Conservation (phyloP, 805 yeast genomes). For the Pichia insulana region DNA sequence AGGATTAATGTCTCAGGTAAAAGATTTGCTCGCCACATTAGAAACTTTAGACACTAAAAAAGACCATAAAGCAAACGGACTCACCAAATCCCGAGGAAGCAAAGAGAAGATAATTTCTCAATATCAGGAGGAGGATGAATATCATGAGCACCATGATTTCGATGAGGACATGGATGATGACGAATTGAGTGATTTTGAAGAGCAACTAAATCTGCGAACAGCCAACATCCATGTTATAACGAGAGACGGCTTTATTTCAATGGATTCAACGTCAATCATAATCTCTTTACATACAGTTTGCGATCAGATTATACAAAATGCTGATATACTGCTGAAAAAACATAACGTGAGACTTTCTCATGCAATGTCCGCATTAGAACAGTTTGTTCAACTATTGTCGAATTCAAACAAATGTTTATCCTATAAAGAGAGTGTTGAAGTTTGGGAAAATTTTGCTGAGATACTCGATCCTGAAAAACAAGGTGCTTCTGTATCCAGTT, state of each 20-base stretch:
- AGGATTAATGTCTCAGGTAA: conserved; percentile 54
- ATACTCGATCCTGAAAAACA: conserved; percentile 17
- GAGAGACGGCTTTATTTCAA: too few species aligned
- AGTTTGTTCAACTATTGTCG: too few species aligned
- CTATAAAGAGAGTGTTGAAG: conserved; percentile 18
- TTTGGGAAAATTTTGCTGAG: conserved; percentile 22
- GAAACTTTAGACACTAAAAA: conserved; percentile 19
- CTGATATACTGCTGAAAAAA: too few species aligned
- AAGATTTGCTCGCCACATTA: conserved; percentile 18
- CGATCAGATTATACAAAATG: too few species aligned
- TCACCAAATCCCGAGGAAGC: too few species aligned
- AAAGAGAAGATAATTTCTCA: conserved; percentile 14
- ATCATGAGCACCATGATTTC: conserved; percentile 18
- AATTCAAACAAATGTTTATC: too few species aligned
- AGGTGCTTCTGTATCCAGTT: conserved; percentile 45
- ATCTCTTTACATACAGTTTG: too few species aligned
- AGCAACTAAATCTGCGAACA: not conserved
- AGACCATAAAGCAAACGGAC: too few species aligned
- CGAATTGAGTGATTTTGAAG: conserved; percentile 16
- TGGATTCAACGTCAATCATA: too few species aligned
- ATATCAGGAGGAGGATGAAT: conserved; percentile 15
- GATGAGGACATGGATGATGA: conserved; percentile 24
- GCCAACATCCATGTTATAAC: too few species aligned
- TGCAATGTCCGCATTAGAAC: too few species aligned
- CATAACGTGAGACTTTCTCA: conserved; percentile 9